phyloP scores from a whole-genome alignment of 352 stramenopile genomes.

The Bremia lactucae region DNA sequence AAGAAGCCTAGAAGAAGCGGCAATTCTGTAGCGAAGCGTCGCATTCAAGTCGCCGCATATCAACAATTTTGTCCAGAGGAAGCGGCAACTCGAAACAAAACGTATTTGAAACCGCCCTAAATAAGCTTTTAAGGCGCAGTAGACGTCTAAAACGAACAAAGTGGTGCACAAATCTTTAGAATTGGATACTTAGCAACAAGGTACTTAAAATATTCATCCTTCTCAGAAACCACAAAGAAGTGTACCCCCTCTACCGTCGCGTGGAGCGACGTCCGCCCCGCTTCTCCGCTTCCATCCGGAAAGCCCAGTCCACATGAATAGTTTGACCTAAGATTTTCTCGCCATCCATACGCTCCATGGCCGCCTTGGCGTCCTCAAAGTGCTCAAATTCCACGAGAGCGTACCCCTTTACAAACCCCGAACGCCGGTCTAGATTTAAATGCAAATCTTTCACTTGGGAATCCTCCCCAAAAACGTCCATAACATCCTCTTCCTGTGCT shows the following conservation, averaged over 20 bases:
- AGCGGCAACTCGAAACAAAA: too few species aligned
- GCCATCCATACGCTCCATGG: slow-evolving; percentile 89
- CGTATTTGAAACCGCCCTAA: too few species aligned
- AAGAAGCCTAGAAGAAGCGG: too few species aligned
- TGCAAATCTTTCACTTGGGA: slow-evolving; percentile 94
- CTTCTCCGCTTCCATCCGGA: slow-evolving; percentile 45
- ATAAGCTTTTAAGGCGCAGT: too few species aligned
- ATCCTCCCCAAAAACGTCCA: slow-evolving; percentile 92
- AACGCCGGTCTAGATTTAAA: slow-evolving; percentile 91
- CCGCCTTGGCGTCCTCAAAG: slow-evolving; percentile 84
- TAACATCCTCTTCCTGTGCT: slow-evolving; percentile 92
- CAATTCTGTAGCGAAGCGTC: too few species aligned
- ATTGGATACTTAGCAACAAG: too few species aligned
- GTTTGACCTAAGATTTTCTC: slow-evolving; percentile 83
- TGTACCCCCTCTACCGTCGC: slow-evolving; percentile 47
- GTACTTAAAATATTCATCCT: too few species aligned
- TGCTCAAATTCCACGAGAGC: slow-evolving; percentile 90
- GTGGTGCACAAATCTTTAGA: too few species aligned
- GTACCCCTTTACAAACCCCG: slow-evolving; percentile 94
- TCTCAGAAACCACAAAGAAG: too few species aligned
- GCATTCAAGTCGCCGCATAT: too few species aligned
- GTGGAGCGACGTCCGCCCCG: slow-evolving; percentile 22
- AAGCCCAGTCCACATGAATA: slow-evolving; percentile 92
- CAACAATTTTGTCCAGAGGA: too few species aligned
- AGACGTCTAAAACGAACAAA: too few species aligned